Base-by-base conservation (phyloP, 2,329 filamentous ascomycete species). In the Monilinia vaccinii-corymbosi region DNA sequence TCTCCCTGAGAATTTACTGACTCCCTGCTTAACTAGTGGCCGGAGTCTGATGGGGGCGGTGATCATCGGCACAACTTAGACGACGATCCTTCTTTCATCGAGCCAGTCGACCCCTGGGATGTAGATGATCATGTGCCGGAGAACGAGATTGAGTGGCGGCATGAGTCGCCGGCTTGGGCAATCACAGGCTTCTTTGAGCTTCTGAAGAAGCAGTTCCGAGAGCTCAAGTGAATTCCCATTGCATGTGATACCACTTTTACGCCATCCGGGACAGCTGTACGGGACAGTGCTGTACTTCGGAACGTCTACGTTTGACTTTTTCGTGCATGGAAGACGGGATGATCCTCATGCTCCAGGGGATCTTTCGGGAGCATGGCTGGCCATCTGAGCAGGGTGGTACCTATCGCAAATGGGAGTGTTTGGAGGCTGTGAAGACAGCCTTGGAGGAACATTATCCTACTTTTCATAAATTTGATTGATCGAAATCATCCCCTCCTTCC, bases 11-110 rank as follows among this genome's bases (percentile, higher is more conserved):
- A 50, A 21, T 36, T 50, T 50, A 18, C 48, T 50, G n/a, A 36
- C 11, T 34, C 48, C 48, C 14, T 21, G 48, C 28, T 34, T n/a
- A 51, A 70, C 21, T 63, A 71, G 60, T 72, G 68, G 69, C 55
- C 56, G 10, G 62, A 70, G 10, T 69, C 64, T 46, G 40, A 46
- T 38, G 60, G 48, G 42, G 48, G 48, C 48, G 48, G 48, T 36
- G 1, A 13, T 16, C 48, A 36, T 36, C 31, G 48, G 8, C 1
- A 23, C n/a, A 48, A 36, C 48, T 13, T 50, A 8, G 48, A 50
- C 14, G 42, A 23, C 48, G 48, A 50, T 36, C 31, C 48, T n/a
- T 50, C 48, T 50, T 50, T 50, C 31, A 50, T 50, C 48, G 18
- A 50, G 18, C 31, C 48, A 18, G 48, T 50, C 60, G 62, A 65